These are phyloP conservation scores for Trichosporon sp. DNA, from an alignment of 1,284 basidiomycete species.

Conservation along the genomic window DNA sequence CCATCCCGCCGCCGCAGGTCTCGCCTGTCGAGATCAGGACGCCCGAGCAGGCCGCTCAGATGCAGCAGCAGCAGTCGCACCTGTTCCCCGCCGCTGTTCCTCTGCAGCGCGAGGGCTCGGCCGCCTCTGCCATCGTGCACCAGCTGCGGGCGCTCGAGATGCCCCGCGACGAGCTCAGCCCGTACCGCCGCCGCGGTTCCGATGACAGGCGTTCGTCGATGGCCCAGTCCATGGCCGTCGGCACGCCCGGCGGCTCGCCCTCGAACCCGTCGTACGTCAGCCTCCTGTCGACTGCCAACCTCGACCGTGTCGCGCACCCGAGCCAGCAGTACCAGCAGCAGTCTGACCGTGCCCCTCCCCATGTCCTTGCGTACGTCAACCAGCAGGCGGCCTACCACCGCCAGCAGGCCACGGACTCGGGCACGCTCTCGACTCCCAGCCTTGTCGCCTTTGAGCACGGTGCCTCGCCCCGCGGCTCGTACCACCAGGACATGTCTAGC, in stretches of 20 bases:
- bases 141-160: conserved; percentile 57
- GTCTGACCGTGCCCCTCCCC: conserved; percentile 19
- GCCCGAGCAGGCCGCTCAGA: conserved; percentile 16
- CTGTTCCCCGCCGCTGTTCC: conserved; percentile 13
- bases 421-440: conserved; percentile 26
- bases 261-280: conserved; percentile 30
- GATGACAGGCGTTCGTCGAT: conserved; percentile 25
- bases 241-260: neutral
- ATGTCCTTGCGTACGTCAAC: conserved; percentile 40
- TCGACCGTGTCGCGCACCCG: conserved; percentile 23
- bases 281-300: conserved; percentile 31
- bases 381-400: conserved; percentile 37
- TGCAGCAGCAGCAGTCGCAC: conserved; percentile 24
- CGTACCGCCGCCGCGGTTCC: conserved; percentile 32
- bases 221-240: neutral
- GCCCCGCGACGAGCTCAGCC: conserved; percentile 53
- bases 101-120: conserved; percentile 22
- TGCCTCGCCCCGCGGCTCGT: neutral
- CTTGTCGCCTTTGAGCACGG: conserved; percentile 13
- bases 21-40: conserved; percentile 22
- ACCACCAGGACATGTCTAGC: conserved; percentile 14
- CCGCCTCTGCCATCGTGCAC: conserved; percentile 52
- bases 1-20: neutral
- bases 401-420: conserved; percentile 10
- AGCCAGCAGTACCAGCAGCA: conserved; percentile 23